A percentile compares a stretch with the other conserved stretches of the same genome.
Evolutionary conservation across 345 rosid genomes (phyloP).

Genomic region (Linum tenue): DNA sequence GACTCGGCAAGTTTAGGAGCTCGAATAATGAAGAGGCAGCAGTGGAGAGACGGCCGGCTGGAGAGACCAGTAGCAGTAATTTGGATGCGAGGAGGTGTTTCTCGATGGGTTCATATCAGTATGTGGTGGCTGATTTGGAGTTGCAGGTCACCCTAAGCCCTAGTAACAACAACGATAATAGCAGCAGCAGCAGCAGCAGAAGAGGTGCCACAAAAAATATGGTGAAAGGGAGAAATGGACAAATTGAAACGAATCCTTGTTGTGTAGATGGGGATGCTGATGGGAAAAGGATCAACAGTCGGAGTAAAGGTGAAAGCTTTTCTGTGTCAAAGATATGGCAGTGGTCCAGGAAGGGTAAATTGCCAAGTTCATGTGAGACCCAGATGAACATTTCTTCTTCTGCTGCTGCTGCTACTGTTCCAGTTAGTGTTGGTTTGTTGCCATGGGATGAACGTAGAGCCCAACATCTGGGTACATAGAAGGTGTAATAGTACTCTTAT

Average conservation of each 20-base stretch:
- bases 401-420: not conserved
- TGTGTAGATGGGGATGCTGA: constrained; percentile 38
- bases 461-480: not conserved
- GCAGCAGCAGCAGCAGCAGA: constrained; percentile 6
- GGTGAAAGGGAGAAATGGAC: constrained; percentile 19
- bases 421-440: not conserved
- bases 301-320: constrained; percentile 85
- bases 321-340: constrained; percentile 47
- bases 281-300: constrained; percentile 65
- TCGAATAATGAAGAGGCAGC: constrained; percentile 27
- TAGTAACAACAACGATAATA: constrained; percentile 10
- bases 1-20: constrained; percentile 72
- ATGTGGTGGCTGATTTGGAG: constrained; percentile 65
- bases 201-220: not conserved
- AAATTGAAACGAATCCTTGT: constrained; percentile 27
- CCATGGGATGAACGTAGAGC: not conserved
- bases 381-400: not conserved
- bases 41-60: constrained; percentile 19
- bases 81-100: constrained; percentile 45
- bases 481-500: not conserved
- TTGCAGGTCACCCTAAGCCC: constrained; percentile 49
- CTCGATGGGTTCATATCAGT: constrained; percentile 42
- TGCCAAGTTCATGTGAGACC: not conserved
- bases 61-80: constrained; percentile 59
- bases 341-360: constrained; percentile 7